These are phyloP conservation scores for Grosmannia serpens DNA, from an alignment of 2,329 filamentous ascomycete species.

Conservation along the genomic window DNA sequence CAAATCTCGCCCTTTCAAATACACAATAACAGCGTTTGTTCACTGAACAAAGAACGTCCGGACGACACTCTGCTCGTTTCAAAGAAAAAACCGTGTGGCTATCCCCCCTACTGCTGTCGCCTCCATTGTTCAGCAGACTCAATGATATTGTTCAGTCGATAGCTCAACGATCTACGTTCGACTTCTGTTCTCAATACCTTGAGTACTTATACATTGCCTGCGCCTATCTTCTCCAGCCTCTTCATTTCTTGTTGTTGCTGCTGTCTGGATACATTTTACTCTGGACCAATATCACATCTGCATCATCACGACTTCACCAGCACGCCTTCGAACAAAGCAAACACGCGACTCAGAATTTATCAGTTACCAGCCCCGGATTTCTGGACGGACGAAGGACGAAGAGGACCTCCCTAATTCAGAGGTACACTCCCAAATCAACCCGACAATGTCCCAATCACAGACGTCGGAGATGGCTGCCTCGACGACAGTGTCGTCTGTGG, in stretches of 20 bases:
- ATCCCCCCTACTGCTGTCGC: background rate
- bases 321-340: background rate
- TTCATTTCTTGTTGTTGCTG: background rate
- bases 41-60: background rate
- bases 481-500: slow-evolving; percentile 4
- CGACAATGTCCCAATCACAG: background rate
- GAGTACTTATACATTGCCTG: background rate
- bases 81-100: background rate
- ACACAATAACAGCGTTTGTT: background rate
- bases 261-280: background rate
- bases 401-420: too few relatives aligned
- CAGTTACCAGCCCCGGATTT: too few relatives aligned
- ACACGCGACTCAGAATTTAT: background rate
- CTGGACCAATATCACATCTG: background rate
- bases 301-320: background rate
- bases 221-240: background rate
- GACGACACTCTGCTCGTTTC: background rate
- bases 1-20: background rate
- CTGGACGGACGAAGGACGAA: too few relatives aligned
- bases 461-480: background rate
- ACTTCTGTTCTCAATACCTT: background rate
- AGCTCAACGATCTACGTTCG: background rate
- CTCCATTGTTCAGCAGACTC: background rate
- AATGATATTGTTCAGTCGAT: background rate
- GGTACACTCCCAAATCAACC: background rate